Base-by-base conservation (phyloP, 1,284 basidiomycete species). In the Retiboletus flavoniger region DNA sequence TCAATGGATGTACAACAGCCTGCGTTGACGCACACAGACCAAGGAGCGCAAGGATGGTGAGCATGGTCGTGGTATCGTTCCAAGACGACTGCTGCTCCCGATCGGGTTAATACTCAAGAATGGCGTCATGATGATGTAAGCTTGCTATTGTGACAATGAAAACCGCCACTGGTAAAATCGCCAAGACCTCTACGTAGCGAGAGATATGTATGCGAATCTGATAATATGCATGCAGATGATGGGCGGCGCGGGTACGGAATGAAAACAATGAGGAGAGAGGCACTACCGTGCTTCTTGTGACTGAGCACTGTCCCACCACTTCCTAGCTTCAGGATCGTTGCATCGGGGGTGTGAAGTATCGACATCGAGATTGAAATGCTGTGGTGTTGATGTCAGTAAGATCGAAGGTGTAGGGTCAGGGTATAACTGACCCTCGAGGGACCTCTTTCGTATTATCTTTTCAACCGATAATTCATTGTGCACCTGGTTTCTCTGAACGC, bases 331-430 rank as follows among this genome's bases (percentile, higher is more conserved):
- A 16, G 63, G 68, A 64, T 91, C 86, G 10, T 80, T 75, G n/a
- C 50, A 72, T 60, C 41, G 89, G 83, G 3, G 89, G 89, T 45
- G 78, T 74, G 70, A 94, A 95, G 72, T 89, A 93, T 65, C 81
- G 85, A 75, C 93, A 95, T 45, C 91, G 83, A 31, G 85, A 81
- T 61, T 81, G 81, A 72, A 95, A 95, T 32, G 89, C 93, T 95
- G 55, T 63, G 49, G 17, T 32, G 53, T 56, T 54, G 54, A 54
- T 47, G 58, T 64, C 46, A 69, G 52, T 29, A 36, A 50, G 41
- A 62, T 47, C 45, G 45, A 52, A 51, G 34, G 31, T 34, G 29
- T 46, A 61, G 50, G 50, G 48, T 48, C 44, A 57, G 47, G 56
- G 17, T 50, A 55, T 16, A 28, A 66, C 82, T 62, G 65, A 89